Conservation (phyloP, 352 stramenopile species). For the Thalassiosira gravida region DNA sequence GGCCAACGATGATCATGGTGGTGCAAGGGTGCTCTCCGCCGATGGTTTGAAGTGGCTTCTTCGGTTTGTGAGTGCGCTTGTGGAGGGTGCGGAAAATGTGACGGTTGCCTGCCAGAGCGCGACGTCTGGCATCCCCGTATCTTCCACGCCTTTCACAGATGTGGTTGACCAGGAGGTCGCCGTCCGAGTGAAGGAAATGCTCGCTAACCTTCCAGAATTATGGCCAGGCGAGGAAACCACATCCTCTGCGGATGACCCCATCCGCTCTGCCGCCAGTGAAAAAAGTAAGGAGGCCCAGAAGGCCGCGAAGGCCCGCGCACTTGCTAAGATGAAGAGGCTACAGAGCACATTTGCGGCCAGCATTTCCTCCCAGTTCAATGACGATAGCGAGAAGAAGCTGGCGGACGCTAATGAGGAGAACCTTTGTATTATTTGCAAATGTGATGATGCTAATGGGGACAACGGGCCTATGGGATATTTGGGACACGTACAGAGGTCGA, state of each 20-base stretch:
- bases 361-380: constrained; percentile 69
- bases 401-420: constrained; percentile 75
- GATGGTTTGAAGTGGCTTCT: constrained; percentile 85
- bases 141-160: background rate
- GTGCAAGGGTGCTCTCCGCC: constrained; percentile 67
- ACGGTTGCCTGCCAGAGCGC: constrained; percentile 66
- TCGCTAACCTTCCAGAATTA: constrained; percentile 76
- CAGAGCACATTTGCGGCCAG: constrained; percentile 78
- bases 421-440: constrained; percentile 87
- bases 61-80: constrained; percentile 79
- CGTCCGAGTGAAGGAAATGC: constrained; percentile 70
- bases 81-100: constrained; percentile 74
- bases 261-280: constrained; percentile 29
- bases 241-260: constrained; percentile 41
- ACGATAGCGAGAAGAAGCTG: constrained; percentile 57
- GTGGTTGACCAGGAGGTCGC: constrained; percentile 55
- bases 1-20: constrained; percentile 73
- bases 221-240: constrained; percentile 69
- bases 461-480: constrained; percentile 86
- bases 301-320: constrained; percentile 74
- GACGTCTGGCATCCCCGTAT: constrained; percentile 66
- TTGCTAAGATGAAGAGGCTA: constrained; percentile 83
- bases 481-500: constrained; percentile 83
- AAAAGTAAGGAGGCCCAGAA: constrained; percentile 79
- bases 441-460: constrained; percentile 83